Percentiles rank a stretch among this genome's conserved stretches.
These are phyloP conservation scores for Dentipellis fragilis DNA, from an alignment of 768 basidiomycete species.

Conservation along the genomic window DNA sequence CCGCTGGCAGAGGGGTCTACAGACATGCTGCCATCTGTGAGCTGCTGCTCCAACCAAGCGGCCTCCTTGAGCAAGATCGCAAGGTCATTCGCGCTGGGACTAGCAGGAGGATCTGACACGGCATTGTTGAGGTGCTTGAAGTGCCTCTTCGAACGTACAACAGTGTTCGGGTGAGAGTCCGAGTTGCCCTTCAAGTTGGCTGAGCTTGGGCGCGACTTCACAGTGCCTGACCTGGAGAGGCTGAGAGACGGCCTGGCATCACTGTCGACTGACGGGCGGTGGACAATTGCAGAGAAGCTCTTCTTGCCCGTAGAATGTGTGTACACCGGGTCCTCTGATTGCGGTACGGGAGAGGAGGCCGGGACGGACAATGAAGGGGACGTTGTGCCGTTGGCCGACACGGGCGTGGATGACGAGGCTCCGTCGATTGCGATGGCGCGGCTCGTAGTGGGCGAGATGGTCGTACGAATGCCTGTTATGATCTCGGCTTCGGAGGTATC, in stretches of 20 bases:
- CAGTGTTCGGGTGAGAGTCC: constrained; percentile 10
- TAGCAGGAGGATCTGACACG: constrained; percentile 28
- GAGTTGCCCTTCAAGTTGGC: constrained; percentile 9
- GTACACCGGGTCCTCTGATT: constrained; percentile 15
- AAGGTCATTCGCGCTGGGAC: constrained; percentile 43
- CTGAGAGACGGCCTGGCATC: constrained; percentile 1
- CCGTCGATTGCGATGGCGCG: background rate
- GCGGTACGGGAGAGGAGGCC: background rate
- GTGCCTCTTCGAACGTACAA: constrained; percentile 14
- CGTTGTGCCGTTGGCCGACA: background rate
- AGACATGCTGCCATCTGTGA: constrained; percentile 31
- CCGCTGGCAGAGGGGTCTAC: constrained; percentile 15
- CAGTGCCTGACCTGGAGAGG: constrained; percentile 10
- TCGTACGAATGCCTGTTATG: background rate
- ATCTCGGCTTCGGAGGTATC: background rate
- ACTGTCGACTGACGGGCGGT: constrained; percentile 15
- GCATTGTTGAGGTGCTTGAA: constrained; percentile 14
- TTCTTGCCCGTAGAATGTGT: constrained; percentile 14
- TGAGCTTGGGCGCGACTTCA: constrained; percentile 8
- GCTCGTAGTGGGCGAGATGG: background rate
- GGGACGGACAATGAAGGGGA: background rate
- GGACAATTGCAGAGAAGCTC: constrained; percentile 24
- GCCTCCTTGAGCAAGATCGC: constrained; percentile 47
- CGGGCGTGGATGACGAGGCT: background rate
- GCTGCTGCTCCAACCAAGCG: constrained; percentile 43